phyloP scores from a whole-genome alignment of 805 yeast species.

The Saturnispora galanensis region DNA sequence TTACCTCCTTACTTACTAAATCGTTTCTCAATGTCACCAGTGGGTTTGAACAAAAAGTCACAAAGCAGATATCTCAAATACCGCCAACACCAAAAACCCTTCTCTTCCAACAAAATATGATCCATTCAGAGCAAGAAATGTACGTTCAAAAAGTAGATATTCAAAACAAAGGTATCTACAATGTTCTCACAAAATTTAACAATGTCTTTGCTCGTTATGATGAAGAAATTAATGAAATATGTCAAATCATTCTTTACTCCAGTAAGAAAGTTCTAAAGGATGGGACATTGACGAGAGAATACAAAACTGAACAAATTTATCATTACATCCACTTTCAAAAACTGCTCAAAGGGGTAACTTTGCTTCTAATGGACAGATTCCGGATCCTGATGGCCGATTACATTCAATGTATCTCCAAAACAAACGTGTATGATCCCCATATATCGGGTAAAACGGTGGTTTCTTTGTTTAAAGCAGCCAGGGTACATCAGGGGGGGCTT shows the following conservation, averaged over 20 bases:
- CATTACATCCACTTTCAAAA: conserved; percentile 1
- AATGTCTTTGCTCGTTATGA: conserved; percentile 9
- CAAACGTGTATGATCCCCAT: conserved; percentile 1
- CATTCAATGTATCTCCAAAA: not conserved
- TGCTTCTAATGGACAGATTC: not conserved
- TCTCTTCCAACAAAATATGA: conserved; percentile 18
- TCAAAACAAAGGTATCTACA: conserved; percentile 14
- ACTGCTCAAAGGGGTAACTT: conserved; percentile 1
- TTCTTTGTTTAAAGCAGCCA: not conserved
- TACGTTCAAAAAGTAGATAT: conserved; percentile 14
- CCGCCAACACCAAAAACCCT: conserved; percentile 18
- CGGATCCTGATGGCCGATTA: not conserved
- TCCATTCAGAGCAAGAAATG: conserved; percentile 19
- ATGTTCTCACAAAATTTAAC: conserved; percentile 14
- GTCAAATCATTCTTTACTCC: not conserved
- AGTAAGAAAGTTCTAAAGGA: conserved; percentile 3
- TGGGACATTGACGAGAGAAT: not conserved
- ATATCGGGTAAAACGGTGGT: not conserved
- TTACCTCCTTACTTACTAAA: conserved; percentile 9
- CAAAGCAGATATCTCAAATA: not conserved
- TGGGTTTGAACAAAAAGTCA: not conserved
- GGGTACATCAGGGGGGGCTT: too few relatives aligned
- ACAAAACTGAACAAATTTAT: conserved; percentile 3
- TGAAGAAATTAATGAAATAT: conserved; percentile 6
- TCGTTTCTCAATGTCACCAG: conserved; percentile 8